These are phyloP conservation scores for Botrytis pseudocinerea DNA, from an alignment of 2,329 filamentous ascomycete species.

Conservation along the genomic window DNA sequence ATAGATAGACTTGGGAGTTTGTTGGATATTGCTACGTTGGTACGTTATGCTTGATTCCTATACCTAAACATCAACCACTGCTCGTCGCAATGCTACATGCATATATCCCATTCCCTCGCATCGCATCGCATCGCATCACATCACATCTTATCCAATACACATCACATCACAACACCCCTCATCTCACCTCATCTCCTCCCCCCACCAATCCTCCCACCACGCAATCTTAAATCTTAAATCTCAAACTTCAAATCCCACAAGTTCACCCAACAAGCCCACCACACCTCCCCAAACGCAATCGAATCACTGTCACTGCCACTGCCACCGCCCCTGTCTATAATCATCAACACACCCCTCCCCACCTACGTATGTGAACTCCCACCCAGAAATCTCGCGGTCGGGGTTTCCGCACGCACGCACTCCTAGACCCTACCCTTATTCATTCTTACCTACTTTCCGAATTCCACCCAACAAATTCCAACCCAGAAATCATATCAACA, in stretches of 20 bases:
- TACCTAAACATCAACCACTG: neutral
- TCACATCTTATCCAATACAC: too few species aligned
- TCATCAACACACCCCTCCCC: too few species aligned
- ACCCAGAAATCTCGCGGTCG: too few species aligned
- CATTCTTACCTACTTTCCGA: too few species aligned
- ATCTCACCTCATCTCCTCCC: neutral
- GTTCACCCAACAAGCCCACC: neutral
- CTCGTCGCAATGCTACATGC: neutral
- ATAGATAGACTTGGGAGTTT: neutral
- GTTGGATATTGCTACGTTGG: neutral
- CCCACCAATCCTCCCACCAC: neutral
- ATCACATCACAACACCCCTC: too few species aligned
- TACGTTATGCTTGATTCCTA: neutral
- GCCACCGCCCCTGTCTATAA: too few species aligned
- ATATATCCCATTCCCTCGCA: neutral
- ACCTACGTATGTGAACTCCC: too few species aligned
- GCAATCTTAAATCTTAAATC: neutral
- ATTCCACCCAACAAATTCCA: too few species aligned
- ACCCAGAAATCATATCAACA: too few species aligned
- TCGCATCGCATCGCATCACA: neutral
- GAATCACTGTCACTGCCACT: neutral
- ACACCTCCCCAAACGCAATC: neutral
- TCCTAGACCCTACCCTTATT: too few species aligned
- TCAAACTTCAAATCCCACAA: neutral
- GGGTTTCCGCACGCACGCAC: too few species aligned